phyloP scores from a whole-genome alignment of 1,284 basidiomycete genomes.

The Xerocomus cyaneibrunnescens region DNA sequence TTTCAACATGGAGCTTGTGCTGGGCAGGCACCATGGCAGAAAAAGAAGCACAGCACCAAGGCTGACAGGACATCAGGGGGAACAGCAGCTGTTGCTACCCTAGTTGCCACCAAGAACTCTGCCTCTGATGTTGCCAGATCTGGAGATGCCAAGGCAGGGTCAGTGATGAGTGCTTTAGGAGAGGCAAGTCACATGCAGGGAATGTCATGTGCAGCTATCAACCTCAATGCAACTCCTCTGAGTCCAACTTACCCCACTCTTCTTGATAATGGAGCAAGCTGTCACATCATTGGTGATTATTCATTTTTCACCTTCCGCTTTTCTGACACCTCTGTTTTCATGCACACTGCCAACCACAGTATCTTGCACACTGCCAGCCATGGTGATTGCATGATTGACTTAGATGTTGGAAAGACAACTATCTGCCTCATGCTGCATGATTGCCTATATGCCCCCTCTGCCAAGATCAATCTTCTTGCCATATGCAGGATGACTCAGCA shows the following conservation, averaged over 20 bases:
- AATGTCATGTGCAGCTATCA: no score
- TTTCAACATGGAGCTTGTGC: no score
- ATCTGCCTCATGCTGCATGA: background rate
- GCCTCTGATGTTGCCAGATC: no score
- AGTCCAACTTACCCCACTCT: background rate
- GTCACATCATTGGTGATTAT: background rate
- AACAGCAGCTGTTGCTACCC: no score
- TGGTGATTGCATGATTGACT: background rate
- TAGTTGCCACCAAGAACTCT: no score
- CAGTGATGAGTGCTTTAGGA: no score
- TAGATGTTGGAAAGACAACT: background rate
- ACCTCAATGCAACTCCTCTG: no score
- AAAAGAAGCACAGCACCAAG: no score
- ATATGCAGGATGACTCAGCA: background rate
- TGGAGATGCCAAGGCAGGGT: no score
- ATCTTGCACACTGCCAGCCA: background rate
- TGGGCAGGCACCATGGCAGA: no score
- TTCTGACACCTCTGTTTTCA: background rate
- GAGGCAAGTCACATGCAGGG: no score
- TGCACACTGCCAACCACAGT: background rate
- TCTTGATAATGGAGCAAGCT: background rate
- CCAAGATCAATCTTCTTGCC: background rate
- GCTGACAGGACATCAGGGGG: no score
- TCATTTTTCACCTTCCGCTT: background rate
- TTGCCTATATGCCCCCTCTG: background rate